Base-by-base conservation (phyloP, 2,329 filamentous ascomycete genomes). In the Aureobasidium sp. region DNA sequence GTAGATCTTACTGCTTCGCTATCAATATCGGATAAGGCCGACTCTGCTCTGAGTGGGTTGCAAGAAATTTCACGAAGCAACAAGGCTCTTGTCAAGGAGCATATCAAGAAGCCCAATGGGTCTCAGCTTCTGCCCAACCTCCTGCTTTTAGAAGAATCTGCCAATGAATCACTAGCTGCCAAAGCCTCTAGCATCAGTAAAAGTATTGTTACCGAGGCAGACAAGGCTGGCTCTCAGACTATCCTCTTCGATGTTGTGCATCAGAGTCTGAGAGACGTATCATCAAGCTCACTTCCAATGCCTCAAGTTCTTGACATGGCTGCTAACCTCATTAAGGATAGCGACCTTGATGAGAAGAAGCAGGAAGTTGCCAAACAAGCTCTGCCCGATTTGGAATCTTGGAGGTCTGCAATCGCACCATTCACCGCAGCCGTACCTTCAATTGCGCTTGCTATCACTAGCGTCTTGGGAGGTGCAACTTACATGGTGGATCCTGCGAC, bases 381-480 rank as follows among this genome's bases (percentile, higher is more conserved):
- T n/a, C 50, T 74, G 17, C 72, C 72, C n/a, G 66, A 62, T 53
- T 20, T 69, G 1, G 62, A 81, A 2, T 75, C 83, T 10, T 97
- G 92, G 92, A 79, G 82, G 67, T 67, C 78, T 15, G 82, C 88
- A 15, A 73, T 96, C 2, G 69, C 72, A 0, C 76, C 75, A 1
- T 81, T 91, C 62, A 73, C 89, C 6, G 72, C 78, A 34, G 70
- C 74, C 1, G 68, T 76, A 1, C 81, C 86, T 2, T 83, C 84
- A 64, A 78, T 83, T 5, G 86, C 90, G 0, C 75, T 96, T 3
- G 84, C 90, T 0, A 83, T 96, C 5, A 90, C 87, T 2, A 92
- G 86, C 69, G 81, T 81, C 27, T 77, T 96, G 7, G 85, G 84
- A 0, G 90, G 90, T 3, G 84, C 84, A 0, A 82, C 89, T 6